A percentile compares a stretch with the other conserved stretches of the same genome.
phyloP scores from a whole-genome alignment of 73 alveolate species.

The Breviolum minutum region DNA sequence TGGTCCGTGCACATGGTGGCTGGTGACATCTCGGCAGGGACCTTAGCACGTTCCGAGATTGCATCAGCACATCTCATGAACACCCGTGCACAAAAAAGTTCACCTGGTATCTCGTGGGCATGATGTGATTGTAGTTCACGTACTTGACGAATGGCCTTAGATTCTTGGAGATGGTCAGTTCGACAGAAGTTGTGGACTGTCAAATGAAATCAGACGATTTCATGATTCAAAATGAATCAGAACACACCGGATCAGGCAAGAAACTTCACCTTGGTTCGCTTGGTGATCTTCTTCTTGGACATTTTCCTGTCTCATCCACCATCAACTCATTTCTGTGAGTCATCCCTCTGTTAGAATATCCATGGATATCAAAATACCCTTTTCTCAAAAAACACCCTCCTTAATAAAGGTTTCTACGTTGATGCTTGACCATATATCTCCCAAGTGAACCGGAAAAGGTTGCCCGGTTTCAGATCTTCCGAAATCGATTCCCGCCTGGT shows the following conservation, averaged over 20 bases:
- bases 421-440: conserved; percentile 75
- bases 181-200: neutral
- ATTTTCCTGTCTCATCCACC: conserved; percentile 15
- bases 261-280: conserved; percentile 96
- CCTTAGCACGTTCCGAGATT: neutral
- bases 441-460: neutral
- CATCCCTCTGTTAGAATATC: neutral
- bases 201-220: neutral
- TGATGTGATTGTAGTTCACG: conserved; percentile 97
- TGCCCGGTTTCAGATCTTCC: neutral
- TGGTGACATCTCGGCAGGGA: conserved; percentile 73
- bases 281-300: conserved; percentile 96
- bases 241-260: conserved; percentile 28
- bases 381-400: neutral
- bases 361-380: neutral
- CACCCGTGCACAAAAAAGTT: neutral
- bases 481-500: conserved; percentile 83
- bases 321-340: neutral
- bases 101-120: conserved; percentile 97
- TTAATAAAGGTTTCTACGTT: conserved; percentile 95
- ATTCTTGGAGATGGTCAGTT: neutral
- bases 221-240: neutral
- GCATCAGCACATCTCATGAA: neutral
- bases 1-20: conserved; percentile 74
- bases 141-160: conserved; percentile 97